Conservation (phyloP, 176 grass and related monocot species). For the Rhipidocladum racemiflorum region DNA sequence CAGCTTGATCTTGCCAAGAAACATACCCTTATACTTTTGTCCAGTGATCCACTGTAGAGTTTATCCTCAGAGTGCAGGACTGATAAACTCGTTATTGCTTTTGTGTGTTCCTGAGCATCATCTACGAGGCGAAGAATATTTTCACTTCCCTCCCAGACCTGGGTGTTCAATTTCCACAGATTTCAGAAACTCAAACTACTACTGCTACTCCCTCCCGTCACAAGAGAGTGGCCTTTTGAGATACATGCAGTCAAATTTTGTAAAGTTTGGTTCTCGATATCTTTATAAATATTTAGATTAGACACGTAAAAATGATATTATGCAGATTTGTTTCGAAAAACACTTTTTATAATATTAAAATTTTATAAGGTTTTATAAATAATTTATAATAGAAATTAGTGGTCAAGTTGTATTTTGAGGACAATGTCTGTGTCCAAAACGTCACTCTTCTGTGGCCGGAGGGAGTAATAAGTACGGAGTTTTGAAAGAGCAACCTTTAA, state of each 20-base stretch:
- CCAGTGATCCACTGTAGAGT: constrained; percentile 57
- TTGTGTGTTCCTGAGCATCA: constrained; percentile 53
- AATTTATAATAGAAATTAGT: no score
- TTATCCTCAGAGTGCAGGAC: constrained; percentile 45
- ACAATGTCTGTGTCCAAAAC: no score
- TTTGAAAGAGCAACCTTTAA: constrained; percentile 43
- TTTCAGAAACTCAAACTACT: not conserved
- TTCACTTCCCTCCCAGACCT: constrained; percentile 67
- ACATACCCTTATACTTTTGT: constrained; percentile 55
- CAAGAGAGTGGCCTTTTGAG: no score
- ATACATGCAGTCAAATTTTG: no score
- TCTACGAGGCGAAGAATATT: constrained; percentile 42
- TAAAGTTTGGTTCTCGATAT: no score
- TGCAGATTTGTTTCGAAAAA: no score
- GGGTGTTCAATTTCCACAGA: not conserved
- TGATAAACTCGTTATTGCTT: constrained; percentile 56
- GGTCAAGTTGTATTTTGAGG: rapidly evolving
- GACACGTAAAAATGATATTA: no score
- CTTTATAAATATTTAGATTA: no score
- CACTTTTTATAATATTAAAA: no score
- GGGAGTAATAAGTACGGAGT: not conserved
- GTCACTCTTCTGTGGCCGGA: no score
- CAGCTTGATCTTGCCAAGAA: not conserved
- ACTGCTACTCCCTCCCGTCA: no score
- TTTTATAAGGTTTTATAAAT: no score